Conservation (phyloP, 2,329 filamentous ascomycete genomes). For the Diaporthe nobilis region DNA sequence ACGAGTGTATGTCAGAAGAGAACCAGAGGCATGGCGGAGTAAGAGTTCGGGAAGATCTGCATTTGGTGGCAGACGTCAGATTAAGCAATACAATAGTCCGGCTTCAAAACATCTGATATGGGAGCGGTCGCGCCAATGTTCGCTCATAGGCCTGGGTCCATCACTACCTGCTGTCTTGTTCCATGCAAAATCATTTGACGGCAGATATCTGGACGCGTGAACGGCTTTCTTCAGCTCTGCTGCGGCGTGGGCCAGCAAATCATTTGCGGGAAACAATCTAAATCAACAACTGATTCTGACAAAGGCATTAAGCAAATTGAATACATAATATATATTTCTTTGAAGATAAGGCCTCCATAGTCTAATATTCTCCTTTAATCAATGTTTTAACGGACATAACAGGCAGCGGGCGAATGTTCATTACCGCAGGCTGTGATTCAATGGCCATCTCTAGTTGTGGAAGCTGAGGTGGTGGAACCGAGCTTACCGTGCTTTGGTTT, state of each 20-base stretch:
- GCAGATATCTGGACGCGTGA: too few relatives aligned
- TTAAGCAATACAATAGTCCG: too few relatives aligned
- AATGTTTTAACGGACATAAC: too few relatives aligned
- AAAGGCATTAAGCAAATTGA: neutral
- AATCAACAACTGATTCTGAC: neutral
- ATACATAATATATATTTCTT: too few relatives aligned
- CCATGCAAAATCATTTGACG: neutral
- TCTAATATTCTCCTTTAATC: too few relatives aligned
- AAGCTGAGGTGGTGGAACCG: too few relatives aligned
- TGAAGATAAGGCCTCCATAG: too few relatives aligned
- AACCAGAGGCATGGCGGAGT: neutral
- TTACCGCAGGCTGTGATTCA: too few relatives aligned
- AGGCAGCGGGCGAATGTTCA: too few relatives aligned
- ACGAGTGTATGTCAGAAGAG: rapidly evolving
- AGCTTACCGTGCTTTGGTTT: too few relatives aligned
- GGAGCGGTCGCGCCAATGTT: neutral
- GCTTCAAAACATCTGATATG: neutral
- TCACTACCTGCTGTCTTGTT: neutral
- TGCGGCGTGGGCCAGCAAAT: neutral
- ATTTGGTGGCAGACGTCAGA: neutral
- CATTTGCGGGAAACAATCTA: neutral
- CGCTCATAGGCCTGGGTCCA: too few relatives aligned
- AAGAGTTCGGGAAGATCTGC: neutral
- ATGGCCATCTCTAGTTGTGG: too few relatives aligned
- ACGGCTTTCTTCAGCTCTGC: neutral